phyloP scores from a whole-genome alignment of 2,329 filamentous ascomycete genomes.

The Xylariaceae sp. region DNA sequence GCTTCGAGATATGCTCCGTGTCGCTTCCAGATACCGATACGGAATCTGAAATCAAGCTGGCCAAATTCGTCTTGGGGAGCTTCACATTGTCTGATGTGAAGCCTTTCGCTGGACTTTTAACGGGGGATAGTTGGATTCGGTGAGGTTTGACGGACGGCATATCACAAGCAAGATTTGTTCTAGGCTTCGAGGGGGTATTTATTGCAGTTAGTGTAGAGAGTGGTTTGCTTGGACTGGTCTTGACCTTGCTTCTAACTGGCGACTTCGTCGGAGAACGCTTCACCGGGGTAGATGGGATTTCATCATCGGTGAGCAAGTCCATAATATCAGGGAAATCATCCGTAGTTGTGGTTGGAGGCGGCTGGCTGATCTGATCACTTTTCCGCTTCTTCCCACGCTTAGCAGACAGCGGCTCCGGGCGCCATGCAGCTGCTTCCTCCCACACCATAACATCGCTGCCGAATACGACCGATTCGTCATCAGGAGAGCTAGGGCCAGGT shows the following conservation, averaged over 20 bases:
- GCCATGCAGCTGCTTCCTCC: slow-evolving; percentile 41
- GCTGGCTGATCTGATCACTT: slow-evolving; percentile 44
- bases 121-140: slow-evolving; percentile 25
- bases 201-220: slow-evolving; percentile 18
- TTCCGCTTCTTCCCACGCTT: slow-evolving; percentile 50
- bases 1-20: slow-evolving; percentile 19
- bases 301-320: slow-evolving; percentile 37
- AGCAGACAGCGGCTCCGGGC: slow-evolving; percentile 35
- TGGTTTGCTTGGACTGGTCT: slow-evolving; percentile 21
- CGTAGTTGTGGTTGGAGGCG: slow-evolving; percentile 23
- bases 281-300: slow-evolving; percentile 26
- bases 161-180: slow-evolving; percentile 9
- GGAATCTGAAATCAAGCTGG: slow-evolving; percentile 11
- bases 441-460: slow-evolving; percentile 37
- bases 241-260: slow-evolving; percentile 30
- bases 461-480: slow-evolving; percentile 28
- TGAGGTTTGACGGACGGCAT: slow-evolving; percentile 13
- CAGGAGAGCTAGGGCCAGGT: slow-evolving; percentile 35
- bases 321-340: slow-evolving; percentile 54
- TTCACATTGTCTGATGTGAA: slow-evolving; percentile 12
- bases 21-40: slow-evolving; percentile 21
- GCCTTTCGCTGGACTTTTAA: slow-evolving; percentile 24
- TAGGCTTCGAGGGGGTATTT: slow-evolving; percentile 14
- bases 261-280: slow-evolving; percentile 40
- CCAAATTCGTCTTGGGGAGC: slow-evolving; percentile 1